Base-by-base conservation (phyloP, 768 basidiomycete genomes). In the Daedaleopsis sinensis region DNA sequence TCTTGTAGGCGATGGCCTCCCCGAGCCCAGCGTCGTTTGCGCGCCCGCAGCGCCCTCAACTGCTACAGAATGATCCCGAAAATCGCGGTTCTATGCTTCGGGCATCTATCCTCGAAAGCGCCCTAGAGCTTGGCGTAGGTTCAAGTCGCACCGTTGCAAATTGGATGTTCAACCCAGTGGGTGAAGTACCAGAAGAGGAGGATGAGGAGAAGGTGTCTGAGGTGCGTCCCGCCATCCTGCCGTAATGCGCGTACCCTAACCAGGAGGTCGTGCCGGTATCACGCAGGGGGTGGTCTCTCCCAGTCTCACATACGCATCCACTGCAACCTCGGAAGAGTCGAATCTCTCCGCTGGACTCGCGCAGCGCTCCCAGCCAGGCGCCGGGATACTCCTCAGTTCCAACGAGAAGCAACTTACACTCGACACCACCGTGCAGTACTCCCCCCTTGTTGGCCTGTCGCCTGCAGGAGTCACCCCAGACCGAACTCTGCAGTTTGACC, bases 41-140 rank as follows among this genome's bases (percentile, higher is more conserved):
- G 55, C 58, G 62, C 44, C 62, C 62, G 24, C 57, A 50, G 43
- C 57, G 57, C 35, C 52, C 38, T n/a, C 53, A 57, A 53, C 54
- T 47, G 55, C 35, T 27, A 21, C 54, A 43, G 43, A 35, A 32
- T 39, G 55, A 57, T 23, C n/a, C 58, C 11, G 70, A 70, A 39
- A 64, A 65, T 58, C 83, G 87, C 43, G 78, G 85, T 67, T 88
- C 88, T 0, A 71, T 81, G 15, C 77, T 91, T 19, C 82, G 90
- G 16, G 89, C 90, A 1, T 90, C 89, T 16, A 89, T 91, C 23
- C 82, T 91, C 43, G 88, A 91, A 68, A 87, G 80, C 8, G 90
- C 89, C 8, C 78, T 91, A 42, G 77, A 89, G 69, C 81, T 91
- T 13, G 90, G 90, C 3, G 70, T 91, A 19, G 82, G 82, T 36